phyloP scores from a whole-genome alignment of 257 asterid species.

The Fraxinus excelsior region DNA sequence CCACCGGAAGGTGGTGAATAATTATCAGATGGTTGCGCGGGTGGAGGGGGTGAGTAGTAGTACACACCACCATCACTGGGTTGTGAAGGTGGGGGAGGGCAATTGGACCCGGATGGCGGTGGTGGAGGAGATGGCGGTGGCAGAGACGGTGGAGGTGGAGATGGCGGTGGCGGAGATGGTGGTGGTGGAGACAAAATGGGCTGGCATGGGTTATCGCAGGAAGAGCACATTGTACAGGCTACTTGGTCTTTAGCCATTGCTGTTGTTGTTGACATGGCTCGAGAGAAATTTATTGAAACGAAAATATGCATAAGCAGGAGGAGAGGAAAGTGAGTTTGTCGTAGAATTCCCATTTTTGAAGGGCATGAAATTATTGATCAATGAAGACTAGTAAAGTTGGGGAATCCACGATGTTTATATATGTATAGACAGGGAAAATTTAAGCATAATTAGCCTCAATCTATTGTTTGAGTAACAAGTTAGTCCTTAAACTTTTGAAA shows the following conservation, averaged over 20 bases:
- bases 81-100: slow-evolving; percentile 53
- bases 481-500: neutral
- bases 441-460: neutral
- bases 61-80: slow-evolving; percentile 31
- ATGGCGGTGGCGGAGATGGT: slow-evolving; percentile 38
- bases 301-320: slow-evolving; percentile 24
- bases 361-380: slow-evolving; percentile 8
- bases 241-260: slow-evolving; percentile 57
- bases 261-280: slow-evolving; percentile 43
- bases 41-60: slow-evolving; percentile 61
- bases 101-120: slow-evolving; percentile 22
- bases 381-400: neutral
- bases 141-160: slow-evolving; percentile 38
- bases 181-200: slow-evolving; percentile 61
- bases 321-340: slow-evolving; percentile 23
- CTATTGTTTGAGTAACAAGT: neutral
- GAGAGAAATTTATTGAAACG: slow-evolving; percentile 16
- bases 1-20: slow-evolving; percentile 44
- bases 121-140: slow-evolving; percentile 36
- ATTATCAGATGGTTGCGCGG: slow-evolving; percentile 29
- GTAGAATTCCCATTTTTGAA: slow-evolving; percentile 32
- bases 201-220: slow-evolving; percentile 75
- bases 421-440: neutral
- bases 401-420: neutral
- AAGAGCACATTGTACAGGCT: slow-evolving; percentile 67